Base-by-base conservation (phyloP, 768 basidiomycete genomes). In the Leucosporidium yakuticum region DNA sequence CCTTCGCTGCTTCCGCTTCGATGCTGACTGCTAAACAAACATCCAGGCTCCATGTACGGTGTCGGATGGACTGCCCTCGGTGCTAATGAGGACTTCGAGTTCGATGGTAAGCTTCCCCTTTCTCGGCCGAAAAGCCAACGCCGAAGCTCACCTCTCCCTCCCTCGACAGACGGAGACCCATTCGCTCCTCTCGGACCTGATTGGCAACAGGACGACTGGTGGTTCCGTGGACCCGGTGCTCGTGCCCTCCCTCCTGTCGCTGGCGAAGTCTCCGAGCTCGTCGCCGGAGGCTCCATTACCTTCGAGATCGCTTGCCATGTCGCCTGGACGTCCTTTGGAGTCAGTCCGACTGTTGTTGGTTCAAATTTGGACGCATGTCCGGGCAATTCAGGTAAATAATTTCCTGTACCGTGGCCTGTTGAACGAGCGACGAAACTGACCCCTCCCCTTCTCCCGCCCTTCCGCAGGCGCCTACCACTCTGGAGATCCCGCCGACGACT, bases 391-490 rank as follows among this genome's bases (percentile, higher is more conserved):
- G 55, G 55, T 57, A 21, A 34, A 32, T 29, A 23, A 8, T 20
- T 12, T 25, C 25, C 53, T 11, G 53, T 12, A 54, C 53, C 19
- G 25, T 14, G 9, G 12, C 8, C 23, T 14, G 1, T 23, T 11
- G 23, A 25, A 53, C 21, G 51, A 25, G 53, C 53, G 21, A 9
- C 23, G 53, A 54, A 14, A 5, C 53, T 15, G 6, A 27, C 53
- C 31, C 25, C 14, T 3, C 50, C 17, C 49, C 19, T 19, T 31
- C 20, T 29, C 31, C 12, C 17, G 21, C 47, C 21, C 47, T 48
- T 48, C 47, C 11, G 21, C 21, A 47, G 58, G 58, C 23, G 58
- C 58, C 21, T 60, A 60, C 58, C 58, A 60, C 55, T 56, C 55
- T 27, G 55, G 55, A 19, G 55, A 56, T 29, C 55, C 55, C 19